phyloP scores from a whole-genome alignment of 2,329 filamentous ascomycete genomes.

The Apiospora koreana region DNA sequence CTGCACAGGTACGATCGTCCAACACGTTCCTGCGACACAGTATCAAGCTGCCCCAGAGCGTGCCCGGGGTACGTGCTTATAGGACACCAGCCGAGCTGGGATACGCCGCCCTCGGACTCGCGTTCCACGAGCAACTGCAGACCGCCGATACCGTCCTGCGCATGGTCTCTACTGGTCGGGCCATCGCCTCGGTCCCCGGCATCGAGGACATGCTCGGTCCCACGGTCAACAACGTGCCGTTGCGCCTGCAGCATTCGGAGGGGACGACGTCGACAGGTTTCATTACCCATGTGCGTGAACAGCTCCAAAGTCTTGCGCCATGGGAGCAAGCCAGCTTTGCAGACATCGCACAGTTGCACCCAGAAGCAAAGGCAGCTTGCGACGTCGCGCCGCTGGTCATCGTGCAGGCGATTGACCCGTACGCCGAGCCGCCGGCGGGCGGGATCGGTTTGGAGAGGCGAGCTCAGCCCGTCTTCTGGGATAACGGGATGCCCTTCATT shows the following conservation, averaged over 20 bases:
- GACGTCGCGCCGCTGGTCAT: background rate
- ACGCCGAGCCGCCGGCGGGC: background rate
- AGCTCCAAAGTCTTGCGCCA: background rate
- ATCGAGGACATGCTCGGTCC: background rate
- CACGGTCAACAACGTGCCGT: background rate
- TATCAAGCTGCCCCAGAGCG: background rate
- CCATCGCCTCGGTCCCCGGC: background rate
- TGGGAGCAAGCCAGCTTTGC: background rate
- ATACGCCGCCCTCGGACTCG: background rate
- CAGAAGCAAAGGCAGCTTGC: background rate
- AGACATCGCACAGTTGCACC: background rate
- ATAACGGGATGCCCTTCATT: background rate
- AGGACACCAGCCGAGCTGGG: background rate
- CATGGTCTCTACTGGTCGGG: background rate
- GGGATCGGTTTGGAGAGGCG: conserved; percentile 4
- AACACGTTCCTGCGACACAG: background rate
- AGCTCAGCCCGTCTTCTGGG: background rate
- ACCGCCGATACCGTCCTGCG: background rate
- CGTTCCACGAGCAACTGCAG: background rate
- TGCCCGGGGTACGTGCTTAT: background rate
- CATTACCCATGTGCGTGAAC: background rate
- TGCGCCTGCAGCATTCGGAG: background rate
- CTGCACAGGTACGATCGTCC: background rate
- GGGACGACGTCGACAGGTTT: background rate
- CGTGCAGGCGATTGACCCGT: background rate